Evolutionary conservation across 129 eudicot species (phyloP), one percentile per base, ranked within the genome.

Genomic region (Centaurea solstitialis): DNA sequence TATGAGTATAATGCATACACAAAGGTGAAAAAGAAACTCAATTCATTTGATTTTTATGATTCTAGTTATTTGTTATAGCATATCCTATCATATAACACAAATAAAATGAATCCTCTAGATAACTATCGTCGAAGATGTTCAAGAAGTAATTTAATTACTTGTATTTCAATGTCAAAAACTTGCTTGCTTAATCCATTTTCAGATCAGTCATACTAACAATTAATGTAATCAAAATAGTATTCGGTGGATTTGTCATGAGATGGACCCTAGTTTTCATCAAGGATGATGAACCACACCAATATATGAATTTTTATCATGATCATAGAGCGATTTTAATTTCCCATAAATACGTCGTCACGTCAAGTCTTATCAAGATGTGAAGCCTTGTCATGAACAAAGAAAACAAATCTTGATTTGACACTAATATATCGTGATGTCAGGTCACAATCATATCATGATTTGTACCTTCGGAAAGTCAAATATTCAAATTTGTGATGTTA

Each of bases 401-500:
- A 71, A 71, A n/a, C 45, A 71, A 71, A 37, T 71, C 45, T 8
- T 37, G 53, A 71, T 37, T 71, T 37, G 75, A 71, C 75, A 38
- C 75, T 71, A 71, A 71, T 38, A 71, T 40, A 38, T 71, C 57
- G 45, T 35, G 53, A n/a, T 38, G 75, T 71, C 75, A 38, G 10
- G 50, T 71, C 75, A 71, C 75, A 18, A n/a, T 38, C 75, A 37
- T 21, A 71, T 71, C 57, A 71, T 37, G 75, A 71, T n/a, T 71
- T 71, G 53, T 18, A 71, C 23, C 23, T 0, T 35, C 7, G 7
- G 7, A 17, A 9, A 38, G 53, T 71, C 75, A 71, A 66, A 21
- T 17, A 17, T 57, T 57, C 20, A 5, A 1, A 57, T 57, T 57
- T 57, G 22, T 5, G 21, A 50, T 68, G 45, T 30, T 69, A 38